These are phyloP conservation scores for Penicillium decumbens DNA, from an alignment of 2,329 filamentous ascomycete species.

Conservation along the genomic window DNA sequence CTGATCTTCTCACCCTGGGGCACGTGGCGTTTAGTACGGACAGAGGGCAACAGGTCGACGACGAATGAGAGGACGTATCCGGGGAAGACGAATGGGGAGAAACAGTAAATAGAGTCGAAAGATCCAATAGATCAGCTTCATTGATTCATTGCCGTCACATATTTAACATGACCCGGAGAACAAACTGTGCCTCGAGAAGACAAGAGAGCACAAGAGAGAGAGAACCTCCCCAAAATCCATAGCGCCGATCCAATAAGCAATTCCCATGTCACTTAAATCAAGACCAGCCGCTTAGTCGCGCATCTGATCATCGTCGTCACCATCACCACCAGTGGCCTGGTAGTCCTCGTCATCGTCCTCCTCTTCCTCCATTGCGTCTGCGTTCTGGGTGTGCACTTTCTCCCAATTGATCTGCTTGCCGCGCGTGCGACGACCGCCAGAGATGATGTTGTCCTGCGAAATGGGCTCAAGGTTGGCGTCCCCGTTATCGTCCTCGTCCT, in stretches of 20 bases:
- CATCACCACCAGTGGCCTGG: conserved; percentile 20
- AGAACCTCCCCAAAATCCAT: conserved; percentile 10
- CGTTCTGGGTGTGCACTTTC: conserved; percentile 78
- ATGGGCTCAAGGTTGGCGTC: conserved; percentile 86
- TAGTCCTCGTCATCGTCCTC: conserved; percentile 47
- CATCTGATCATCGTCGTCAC: conserved; percentile 40
- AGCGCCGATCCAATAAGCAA: conserved; percentile 20
- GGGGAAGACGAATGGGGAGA: conserved; percentile 64
- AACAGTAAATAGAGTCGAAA: neutral
- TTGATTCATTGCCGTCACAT: conserved; percentile 19
- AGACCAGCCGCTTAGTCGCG: conserved; percentile 31
- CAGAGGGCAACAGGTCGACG: conserved; percentile 78
- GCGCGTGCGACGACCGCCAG: conserved; percentile 74
- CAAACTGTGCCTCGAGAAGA: neutral
- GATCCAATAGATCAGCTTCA: conserved; percentile 8
- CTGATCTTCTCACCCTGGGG: conserved; percentile 40
- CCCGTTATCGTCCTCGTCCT: conserved; percentile 68
- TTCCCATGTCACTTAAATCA: conserved; percentile 14
- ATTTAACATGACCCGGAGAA: neutral
- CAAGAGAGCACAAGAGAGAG: conserved; percentile 1
- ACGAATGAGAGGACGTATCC: conserved; percentile 84
- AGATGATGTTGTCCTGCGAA: conserved; percentile 80
- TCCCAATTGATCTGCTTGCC: conserved; percentile 90
- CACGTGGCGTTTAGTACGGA: conserved; percentile 53
- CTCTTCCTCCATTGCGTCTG: conserved; percentile 59